Conservation (phyloP, 2,329 filamentous ascomycete species). For the Harringtonia aguacate region DNA sequence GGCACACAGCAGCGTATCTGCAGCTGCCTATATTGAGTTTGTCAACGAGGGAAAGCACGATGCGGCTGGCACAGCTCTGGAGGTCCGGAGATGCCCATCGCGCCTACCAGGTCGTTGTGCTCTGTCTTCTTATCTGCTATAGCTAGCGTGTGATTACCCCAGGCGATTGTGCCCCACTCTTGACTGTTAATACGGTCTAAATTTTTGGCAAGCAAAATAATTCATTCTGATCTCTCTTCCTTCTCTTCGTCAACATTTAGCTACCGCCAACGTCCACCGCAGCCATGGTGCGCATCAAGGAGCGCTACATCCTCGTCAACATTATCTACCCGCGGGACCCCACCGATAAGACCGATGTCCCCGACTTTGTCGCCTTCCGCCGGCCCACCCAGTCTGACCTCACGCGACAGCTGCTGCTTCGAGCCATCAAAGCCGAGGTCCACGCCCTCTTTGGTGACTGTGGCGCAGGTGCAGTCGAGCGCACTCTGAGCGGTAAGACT, state of each 20-base stretch:
- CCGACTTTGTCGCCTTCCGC: conserved; percentile 63
- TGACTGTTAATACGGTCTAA: too few relatives aligned
- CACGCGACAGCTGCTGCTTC: conserved; percentile 52
- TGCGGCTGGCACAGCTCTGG: too few relatives aligned
- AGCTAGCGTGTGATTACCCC: too few relatives aligned
- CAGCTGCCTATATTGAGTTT: too few relatives aligned
- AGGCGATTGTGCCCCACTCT: too few relatives aligned
- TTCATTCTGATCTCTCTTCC: not conserved
- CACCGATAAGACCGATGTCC: conserved; percentile 17
- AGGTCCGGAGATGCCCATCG: too few relatives aligned
- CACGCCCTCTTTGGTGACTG: conserved; percentile 77
- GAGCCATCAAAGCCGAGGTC: conserved; percentile 60
- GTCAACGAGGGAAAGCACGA: too few relatives aligned
- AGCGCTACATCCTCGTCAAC: conserved; percentile 90
- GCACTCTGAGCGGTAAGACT: conserved; percentile 55
- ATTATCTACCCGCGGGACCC: conserved; percentile 68
- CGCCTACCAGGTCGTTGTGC: too few relatives aligned
- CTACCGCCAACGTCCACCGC: not conserved
- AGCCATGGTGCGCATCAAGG: conserved; percentile 87
- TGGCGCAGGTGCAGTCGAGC: conserved; percentile 64
- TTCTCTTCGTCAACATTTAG: not conserved
- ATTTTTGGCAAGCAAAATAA: too few relatives aligned
- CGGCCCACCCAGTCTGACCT: conserved; percentile 67
- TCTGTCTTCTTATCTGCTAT: too few relatives aligned
- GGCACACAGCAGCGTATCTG: too few relatives aligned